phyloP scores from a whole-genome alignment of 495 filamentous ascomycete genomes.

The Chaetomidium leptoderma region DNA sequence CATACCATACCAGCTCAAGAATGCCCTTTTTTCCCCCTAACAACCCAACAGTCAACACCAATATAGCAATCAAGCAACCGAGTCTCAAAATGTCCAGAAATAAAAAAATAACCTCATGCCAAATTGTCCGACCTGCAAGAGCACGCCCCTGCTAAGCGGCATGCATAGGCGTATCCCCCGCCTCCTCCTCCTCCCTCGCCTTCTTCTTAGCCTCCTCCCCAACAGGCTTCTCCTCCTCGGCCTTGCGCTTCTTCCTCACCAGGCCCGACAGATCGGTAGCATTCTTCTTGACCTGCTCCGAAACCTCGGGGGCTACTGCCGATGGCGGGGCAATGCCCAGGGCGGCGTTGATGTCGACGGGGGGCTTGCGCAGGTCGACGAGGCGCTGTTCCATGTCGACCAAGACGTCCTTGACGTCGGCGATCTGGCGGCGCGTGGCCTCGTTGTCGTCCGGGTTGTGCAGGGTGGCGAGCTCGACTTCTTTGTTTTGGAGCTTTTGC shows the following conservation, averaged over 20 bases:
- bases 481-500: slow-evolving; percentile 69
- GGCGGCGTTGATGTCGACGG: slow-evolving; percentile 57
- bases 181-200: neutral
- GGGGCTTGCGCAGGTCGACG: slow-evolving; percentile 67
- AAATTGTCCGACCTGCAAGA: no score
- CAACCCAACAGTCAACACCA: no score
- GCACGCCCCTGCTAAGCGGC: no score
- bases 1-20: no score
- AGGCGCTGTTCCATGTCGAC: slow-evolving; percentile 74
- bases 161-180: no score
- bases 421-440: slow-evolving; percentile 60
- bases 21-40: no score
- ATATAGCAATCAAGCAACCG: no score
- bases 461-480: slow-evolving; percentile 54
- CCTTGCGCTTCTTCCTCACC: slow-evolving; percentile 72
- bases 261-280: slow-evolving; percentile 84
- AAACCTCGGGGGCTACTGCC: slow-evolving; percentile 59
- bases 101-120: no score
- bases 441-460: slow-evolving; percentile 54
- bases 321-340: slow-evolving; percentile 40
- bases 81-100: no score
- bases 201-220: slow-evolving; percentile 20
- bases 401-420: slow-evolving; percentile 81
- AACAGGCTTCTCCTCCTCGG: slow-evolving; percentile 27
- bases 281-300: slow-evolving; percentile 69